These are phyloP conservation scores for Baorangia bicolor DNA, from an alignment of 768 basidiomycete genomes.

Conservation along the genomic window DNA sequence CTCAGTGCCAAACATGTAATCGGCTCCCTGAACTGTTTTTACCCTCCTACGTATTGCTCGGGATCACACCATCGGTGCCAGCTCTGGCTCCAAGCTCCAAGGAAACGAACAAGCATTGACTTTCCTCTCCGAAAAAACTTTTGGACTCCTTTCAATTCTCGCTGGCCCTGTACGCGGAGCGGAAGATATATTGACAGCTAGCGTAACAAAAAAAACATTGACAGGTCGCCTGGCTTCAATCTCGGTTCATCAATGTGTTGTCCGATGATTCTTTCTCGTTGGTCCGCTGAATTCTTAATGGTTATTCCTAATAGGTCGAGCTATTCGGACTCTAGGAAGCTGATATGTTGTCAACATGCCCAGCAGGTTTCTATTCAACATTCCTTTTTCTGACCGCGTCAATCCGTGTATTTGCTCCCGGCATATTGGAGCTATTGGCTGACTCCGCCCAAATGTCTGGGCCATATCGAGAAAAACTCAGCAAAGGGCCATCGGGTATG, in stretches of 20 bases:
- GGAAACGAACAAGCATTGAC: not conserved
- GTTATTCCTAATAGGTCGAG: not conserved
- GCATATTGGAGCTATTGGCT: not conserved
- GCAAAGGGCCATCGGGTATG: slow-evolving; percentile 8
- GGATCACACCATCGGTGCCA: not conserved
- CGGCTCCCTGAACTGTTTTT: slow-evolving; percentile 2
- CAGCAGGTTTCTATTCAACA: not conserved
- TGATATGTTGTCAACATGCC: not conserved
- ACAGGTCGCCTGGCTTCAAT: slow-evolving; percentile 4
- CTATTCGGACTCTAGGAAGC: not conserved
- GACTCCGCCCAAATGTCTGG: not conserved
- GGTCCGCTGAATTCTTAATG: not conserved
- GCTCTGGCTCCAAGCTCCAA: not conserved
- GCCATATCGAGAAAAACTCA: not conserved
- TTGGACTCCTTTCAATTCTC: not conserved
- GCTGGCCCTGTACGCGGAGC: slow-evolving; percentile 3
- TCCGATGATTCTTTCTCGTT: not conserved
- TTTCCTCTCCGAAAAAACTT: slow-evolving; percentile 9
- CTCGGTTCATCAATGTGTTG: not conserved
- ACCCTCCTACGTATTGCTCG: slow-evolving; percentile 1
- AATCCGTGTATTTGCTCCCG: not conserved
- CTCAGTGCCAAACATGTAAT: slow-evolving; percentile 19
- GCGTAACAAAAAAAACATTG: slow-evolving; percentile 3
- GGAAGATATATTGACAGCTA: not conserved
- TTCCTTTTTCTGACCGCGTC: not conserved